Conservation (phyloP, 179 eudicot species). For the Drosera spatulata region DNA sequence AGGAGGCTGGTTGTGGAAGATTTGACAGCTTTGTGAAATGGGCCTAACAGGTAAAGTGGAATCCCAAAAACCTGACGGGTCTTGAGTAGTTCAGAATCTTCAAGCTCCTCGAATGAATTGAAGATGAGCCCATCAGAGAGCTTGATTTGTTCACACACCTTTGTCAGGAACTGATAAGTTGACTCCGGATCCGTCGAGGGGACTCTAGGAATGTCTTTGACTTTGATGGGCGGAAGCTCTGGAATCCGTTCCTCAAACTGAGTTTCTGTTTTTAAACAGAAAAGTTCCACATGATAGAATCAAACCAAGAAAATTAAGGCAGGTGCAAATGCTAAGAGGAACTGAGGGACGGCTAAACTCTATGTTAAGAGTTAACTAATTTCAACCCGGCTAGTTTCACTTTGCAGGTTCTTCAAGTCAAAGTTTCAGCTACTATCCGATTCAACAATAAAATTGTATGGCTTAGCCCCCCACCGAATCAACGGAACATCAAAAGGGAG, state of each 20-base stretch:
- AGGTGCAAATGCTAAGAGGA: not conserved
- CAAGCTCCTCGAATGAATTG: constrained; percentile 46
- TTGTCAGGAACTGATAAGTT: constrained; percentile 1
- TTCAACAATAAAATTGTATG: no score
- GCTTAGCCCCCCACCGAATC: no score
- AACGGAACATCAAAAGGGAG: no score
- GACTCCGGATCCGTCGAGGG: constrained; percentile 9
- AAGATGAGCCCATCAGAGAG: constrained; percentile 35
- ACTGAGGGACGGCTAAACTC: no score
- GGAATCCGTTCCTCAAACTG: constrained; percentile 31
- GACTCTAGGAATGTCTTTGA: constrained; percentile 40
- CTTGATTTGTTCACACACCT: constrained; percentile 21
- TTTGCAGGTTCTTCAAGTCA: no score
- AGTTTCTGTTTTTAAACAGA: constrained; percentile 12
- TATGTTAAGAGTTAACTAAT: no score
- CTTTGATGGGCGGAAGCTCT: constrained; percentile 4
- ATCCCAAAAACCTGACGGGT: constrained; percentile 8
- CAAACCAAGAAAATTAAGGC: not conserved
- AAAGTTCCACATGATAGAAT: not conserved
- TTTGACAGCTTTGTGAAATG: no score
- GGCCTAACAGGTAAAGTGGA: constrained; percentile 22
- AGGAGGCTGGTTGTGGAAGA: no score
- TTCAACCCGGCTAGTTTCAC: no score
- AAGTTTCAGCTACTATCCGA: no score
- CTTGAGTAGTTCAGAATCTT: constrained; percentile 18